Base-by-base conservation (phyloP, 345 rosid genomes). In the Salix udensis region DNA sequence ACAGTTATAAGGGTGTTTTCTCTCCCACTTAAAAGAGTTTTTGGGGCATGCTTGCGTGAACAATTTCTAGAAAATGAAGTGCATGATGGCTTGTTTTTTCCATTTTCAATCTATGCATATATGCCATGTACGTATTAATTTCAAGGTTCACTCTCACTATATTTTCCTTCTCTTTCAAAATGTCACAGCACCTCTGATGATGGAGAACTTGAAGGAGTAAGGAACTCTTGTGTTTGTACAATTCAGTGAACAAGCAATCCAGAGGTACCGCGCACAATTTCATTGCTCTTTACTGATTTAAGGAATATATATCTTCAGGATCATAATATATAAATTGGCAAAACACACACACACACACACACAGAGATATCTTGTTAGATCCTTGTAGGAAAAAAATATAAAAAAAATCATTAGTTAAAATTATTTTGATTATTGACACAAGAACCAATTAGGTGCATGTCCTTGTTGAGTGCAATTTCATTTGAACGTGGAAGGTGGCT, bases 201-300 rank as follows among this genome's bases (percentile, higher is more conserved):
- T 68, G 93, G 89, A 73, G 91, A 92, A 66, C 83, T 87, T n/a
- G 82, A 75, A 52, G 90, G 86, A 76, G 88, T 80, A 42, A 83
- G 83, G 72, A 84, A 84, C 15, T 90, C 92, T 71, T 89, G 93
- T 67, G 83, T 87, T 39, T 90, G 93, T 82, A 74, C 81, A 75
- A 89, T 92, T 82, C 97, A 89, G 65, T 89, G 85, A 90, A 77
- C 66, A 75, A 67, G 66, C 62, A 70, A n/a, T 34, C 37, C 73
- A 28, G 26, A 53, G 83, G 83, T 65, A 68, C 13, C 55, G 28
- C 62, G 31, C 2, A 34, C 37, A 34, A 5, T 16, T 60, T 7
- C 8, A 66, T 9, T 60, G 9, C 30, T 42, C 58, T 11, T n/a
- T n/a, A 55, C 13, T 55, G 28, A 55, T 55, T 55, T 6, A 21